These are phyloP conservation scores for Rhipidocladum racemiflorum DNA, from an alignment of 176 grass and related monocot genomes.

Conservation along the genomic window DNA sequence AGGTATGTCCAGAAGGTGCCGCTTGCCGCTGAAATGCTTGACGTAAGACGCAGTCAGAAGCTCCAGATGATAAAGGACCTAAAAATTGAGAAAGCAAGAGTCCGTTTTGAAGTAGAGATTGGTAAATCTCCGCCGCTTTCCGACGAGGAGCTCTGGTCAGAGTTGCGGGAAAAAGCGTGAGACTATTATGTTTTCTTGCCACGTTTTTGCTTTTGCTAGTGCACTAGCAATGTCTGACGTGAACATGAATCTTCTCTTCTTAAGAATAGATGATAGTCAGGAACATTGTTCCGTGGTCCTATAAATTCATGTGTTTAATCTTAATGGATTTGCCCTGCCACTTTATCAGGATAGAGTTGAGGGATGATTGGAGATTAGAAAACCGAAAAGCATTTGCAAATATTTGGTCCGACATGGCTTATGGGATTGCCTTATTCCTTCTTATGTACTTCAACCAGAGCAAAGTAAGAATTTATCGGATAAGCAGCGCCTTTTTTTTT, in stretches of 20 bases:
- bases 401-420: slow-evolving; percentile 88
- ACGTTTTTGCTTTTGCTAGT: slow-evolving; percentile 25
- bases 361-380: slow-evolving; percentile 89
- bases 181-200: slow-evolving; percentile 33
- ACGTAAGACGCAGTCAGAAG: slow-evolving; percentile 86
- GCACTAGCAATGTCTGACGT: slow-evolving; percentile 10
- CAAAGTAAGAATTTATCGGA: slow-evolving; percentile 60
- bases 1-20: slow-evolving; percentile 93
- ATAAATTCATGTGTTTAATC: slow-evolving; percentile 28
- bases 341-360: slow-evolving; percentile 82
- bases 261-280: slow-evolving; percentile 9
- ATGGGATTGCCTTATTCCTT: slow-evolving; percentile 76
- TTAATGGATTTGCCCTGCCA: slow-evolving; percentile 29
- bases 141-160: slow-evolving; percentile 81
- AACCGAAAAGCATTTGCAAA: slow-evolving; percentile 90
- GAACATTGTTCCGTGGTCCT: slow-evolving; percentile 9
- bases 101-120: slow-evolving; percentile 81
- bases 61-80: slow-evolving; percentile 77
- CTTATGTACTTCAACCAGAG: slow-evolving; percentile 85
- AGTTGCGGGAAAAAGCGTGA: slow-evolving; percentile 78
- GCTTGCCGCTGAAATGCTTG: slow-evolving; percentile 87
- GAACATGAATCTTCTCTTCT: slow-evolving; percentile 8
- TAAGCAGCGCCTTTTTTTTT: not conserved
- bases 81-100: slow-evolving; percentile 78
- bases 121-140: slow-evolving; percentile 83